phyloP scores from a whole-genome alignment of 192 early-diverging fungal genomes.

The Oehlia diaphana region DNA sequence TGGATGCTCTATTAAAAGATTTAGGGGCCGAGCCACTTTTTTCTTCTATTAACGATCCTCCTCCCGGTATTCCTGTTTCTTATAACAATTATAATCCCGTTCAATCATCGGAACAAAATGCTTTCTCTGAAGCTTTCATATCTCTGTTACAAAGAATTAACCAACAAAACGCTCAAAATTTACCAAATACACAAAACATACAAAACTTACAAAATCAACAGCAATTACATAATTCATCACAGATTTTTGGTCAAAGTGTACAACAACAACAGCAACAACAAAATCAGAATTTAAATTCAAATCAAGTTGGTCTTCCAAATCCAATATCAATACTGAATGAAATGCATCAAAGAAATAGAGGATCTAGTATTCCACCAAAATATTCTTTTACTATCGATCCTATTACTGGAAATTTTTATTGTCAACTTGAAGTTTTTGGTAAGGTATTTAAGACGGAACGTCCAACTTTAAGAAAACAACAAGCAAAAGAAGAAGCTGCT shows the following conservation, averaged over 20 bases:
- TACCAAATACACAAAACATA: neutral
- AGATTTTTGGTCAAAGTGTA: neutral
- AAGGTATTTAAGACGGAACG: neutral
- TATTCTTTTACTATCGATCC: neutral
- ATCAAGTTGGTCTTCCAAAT: neutral
- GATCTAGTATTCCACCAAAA: neutral
- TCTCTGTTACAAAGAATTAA: neutral
- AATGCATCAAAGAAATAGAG: neutral
- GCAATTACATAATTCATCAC: no score
- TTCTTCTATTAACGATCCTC: neutral
- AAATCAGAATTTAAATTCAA: neutral
- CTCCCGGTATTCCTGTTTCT: neutral
- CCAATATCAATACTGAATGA: conserved; percentile 19
- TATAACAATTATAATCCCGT: neutral
- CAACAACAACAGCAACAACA: neutral
- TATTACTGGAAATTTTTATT: neutral
- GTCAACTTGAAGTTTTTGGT: conserved; percentile 15
- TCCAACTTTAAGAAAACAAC: neutral
- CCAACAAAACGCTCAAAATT: neutral
- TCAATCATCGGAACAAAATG: neutral
- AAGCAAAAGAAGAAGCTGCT: conserved; percentile 15
- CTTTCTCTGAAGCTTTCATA: neutral
- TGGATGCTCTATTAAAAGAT: neutral
- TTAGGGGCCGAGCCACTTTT: conserved; percentile 20
- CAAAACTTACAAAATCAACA: neutral